Conservation (phyloP, 345 rosid species). For the sweet orange (Citrus sinensis) region DVS_A1.0 CM039163.1:49359001-49359500, state of each 20-base stretch:
- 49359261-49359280: slow-evolving; percentile 42
- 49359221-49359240: slow-evolving; percentile 96
- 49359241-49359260: slow-evolving; percentile 91
- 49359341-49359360: slow-evolving; percentile 1
- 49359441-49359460: neutral
- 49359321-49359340: slow-evolving; percentile 58
- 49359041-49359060: neutral
- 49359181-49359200: slow-evolving; percentile 70
- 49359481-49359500: neutral
- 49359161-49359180: slow-evolving; percentile 71
- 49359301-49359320: slow-evolving; percentile 63
- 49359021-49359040: neutral
- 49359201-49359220: slow-evolving; percentile 87
- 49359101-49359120: slow-evolving; percentile 85
- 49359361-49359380: neutral
- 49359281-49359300: slow-evolving; percentile 63
- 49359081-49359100: slow-evolving; percentile 89
- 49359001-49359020: slow-evolving; percentile 11
- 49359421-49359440: neutral
- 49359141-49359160: slow-evolving; percentile 93
- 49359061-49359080: slow-evolving; percentile 27
- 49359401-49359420: slow-evolving; percentile 22
- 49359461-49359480: neutral
- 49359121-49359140: slow-evolving; percentile 96
- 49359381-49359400: slow-evolving; percentile 8